Conservation (phyloP, 2,329 filamentous ascomycete genomes). For the Phaeosphaeria sp. region DNA sequence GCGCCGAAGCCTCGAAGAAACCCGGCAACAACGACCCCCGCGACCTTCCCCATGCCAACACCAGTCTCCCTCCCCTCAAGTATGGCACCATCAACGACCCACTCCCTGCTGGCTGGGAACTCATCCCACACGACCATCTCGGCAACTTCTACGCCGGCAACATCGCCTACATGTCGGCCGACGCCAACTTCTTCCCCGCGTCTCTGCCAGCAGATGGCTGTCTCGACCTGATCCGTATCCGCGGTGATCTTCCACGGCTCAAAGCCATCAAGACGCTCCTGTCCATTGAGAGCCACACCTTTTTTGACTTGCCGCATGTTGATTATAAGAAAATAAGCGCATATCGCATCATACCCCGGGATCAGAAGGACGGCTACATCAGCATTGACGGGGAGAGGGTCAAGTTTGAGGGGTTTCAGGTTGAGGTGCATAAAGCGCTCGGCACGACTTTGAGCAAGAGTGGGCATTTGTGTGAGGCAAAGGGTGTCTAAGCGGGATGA, state of each 20-base stretch:
- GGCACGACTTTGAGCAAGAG: constrained; percentile 84
- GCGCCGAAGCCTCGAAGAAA: constrained; percentile 34
- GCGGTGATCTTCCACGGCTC: constrained; percentile 73
- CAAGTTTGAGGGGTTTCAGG: constrained; percentile 89
- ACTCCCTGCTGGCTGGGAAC: constrained; percentile 78
- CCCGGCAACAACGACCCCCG: constrained; percentile 30
- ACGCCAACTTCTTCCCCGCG: constrained; percentile 86
- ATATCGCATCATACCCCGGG: constrained; percentile 80
- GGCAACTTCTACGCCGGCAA: constrained; percentile 96
- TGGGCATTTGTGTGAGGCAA: constrained; percentile 72
- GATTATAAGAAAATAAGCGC: constrained; percentile 85
- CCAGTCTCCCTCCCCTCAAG: constrained; percentile 70
- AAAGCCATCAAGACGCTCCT: constrained; percentile 74
- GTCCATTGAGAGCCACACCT: constrained; percentile 72
- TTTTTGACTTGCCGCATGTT: constrained; percentile 81
- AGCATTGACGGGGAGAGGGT: constrained; percentile 92
- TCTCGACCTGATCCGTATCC: constrained; percentile 82
- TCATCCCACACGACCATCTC: constrained; percentile 75
- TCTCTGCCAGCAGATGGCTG: constrained; percentile 82
- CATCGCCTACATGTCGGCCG: constrained; percentile 89
- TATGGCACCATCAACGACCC: constrained; percentile 83
- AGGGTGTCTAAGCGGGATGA: constrained; percentile 30
- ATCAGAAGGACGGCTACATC: constrained; percentile 73
- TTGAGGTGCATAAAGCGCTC: constrained; percentile 81
- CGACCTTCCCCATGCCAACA: constrained; percentile 21